phyloP scores from a whole-genome alignment of 140 eudicot genomes.

The Senecio squalidus region DNA sequence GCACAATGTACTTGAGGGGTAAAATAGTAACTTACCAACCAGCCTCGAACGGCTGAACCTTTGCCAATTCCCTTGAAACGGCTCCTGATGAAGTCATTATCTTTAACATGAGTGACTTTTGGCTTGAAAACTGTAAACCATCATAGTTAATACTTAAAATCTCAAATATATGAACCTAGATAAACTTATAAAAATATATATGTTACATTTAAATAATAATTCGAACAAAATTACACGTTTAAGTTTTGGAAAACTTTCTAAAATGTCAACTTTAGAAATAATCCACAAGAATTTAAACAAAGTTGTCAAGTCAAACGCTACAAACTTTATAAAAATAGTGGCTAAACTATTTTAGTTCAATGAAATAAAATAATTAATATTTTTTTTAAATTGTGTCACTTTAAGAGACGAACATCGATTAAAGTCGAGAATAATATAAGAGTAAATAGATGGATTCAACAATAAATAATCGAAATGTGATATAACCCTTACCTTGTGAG shows the following conservation, averaged over 20 bases:
- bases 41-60: conserved; percentile 36
- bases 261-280: no score
- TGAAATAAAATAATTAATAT: no score
- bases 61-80: conserved; percentile 56
- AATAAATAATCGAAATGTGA: background rate
- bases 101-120: conserved; percentile 43
- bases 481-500: conserved; percentile 39
- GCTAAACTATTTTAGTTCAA: no score
- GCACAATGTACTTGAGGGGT: background rate
- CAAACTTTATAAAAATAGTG: background rate
- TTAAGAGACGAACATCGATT: background rate
- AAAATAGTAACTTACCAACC: conserved; percentile 55
- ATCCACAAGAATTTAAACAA: no score
- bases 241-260: no score
- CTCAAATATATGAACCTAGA: background rate
- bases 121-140: conserved; percentile 31
- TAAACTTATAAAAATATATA: background rate
- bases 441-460: background rate
- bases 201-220: no score
- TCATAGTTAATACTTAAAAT: background rate
- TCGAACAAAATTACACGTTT: no score
- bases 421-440: background rate
- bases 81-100: conserved; percentile 46
- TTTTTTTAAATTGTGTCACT: no score
- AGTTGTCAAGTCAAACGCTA: background rate